Base-by-base conservation (phyloP, 2,329 filamentous ascomycete species). In the Aspergillus ustus region DNA sequence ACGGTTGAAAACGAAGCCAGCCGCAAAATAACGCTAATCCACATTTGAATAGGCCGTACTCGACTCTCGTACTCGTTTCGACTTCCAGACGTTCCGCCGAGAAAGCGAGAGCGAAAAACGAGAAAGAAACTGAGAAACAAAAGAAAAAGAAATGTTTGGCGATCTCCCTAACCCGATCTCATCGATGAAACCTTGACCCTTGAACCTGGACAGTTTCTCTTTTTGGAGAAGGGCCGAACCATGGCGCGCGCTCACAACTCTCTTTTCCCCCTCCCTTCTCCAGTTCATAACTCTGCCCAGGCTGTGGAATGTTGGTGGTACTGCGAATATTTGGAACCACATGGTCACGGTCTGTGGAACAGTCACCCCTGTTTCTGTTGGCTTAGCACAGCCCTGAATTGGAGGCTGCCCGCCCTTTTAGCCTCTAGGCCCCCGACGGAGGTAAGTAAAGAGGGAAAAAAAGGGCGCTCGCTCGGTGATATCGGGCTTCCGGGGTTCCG, bases 401-500 rank as follows among this genome's bases (percentile, higher is more conserved):
- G 46, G 52, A 52, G 53, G 22, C 13, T 46, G 52, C 51, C 29
- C 11, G 25, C 37, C 52, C 59, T 28, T 29, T 49, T 22, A 25
- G 25, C 28, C 29, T 37, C n/a, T 19, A 20, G 31, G 25, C 50
- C 50, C 19, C 37, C 40, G 11, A 54, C 44, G 53, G 53, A 50
- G 34, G 31, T 57, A 31, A 37, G 31, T 57, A 31, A 37, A 22
- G 7, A 34, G 9, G 13, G 15, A 8, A 22, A 40, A 55, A 56
- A 48, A 40, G 31, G 45, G 29, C 28, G 60, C 57, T 62, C 28
- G 60, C 57, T 62, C 60, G 64, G 65, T 56, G 58, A 60, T 66
- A 63, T 69, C 67, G 67, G 66, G 45, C 58, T 62, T 67, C 61
- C 62, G 63, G 62, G 63, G 63, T 59, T 61, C 66, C 63, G 66